Evolutionary conservation across 2,329 filamentous ascomycete genomes (phyloP), one percentile per base, ranked within the genome.

Genomic region (Neonectria neomacrospora): DNA sequence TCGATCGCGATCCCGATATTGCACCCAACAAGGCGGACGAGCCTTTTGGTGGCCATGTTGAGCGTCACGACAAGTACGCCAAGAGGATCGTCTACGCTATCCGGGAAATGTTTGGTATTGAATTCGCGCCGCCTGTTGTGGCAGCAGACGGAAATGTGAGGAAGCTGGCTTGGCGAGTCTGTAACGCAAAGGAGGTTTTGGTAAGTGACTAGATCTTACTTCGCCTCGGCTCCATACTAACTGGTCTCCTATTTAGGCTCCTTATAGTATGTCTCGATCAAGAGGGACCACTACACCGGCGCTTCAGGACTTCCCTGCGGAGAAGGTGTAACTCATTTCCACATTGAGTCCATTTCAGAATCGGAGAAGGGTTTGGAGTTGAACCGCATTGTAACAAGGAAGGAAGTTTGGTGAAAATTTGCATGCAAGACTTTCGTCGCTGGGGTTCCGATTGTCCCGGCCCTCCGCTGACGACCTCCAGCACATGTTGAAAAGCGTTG

Each of bases 61-160:
- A 97, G 74, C 84, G 94, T 23, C 92, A 97, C 69, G 88, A 90
- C 67, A 97, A 97, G 78, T 98, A 94, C 72, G 91, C 95, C 1
- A 92, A 90, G 78, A 84, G 96, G 44, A 91, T 98, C 11, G 94
- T 98, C 0, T 98, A 97, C 77, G 96, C 94, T 5, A 93, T 99
- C 28, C 91, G 92, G 67, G 92, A 97, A 76, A 97, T 97, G 94
- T 96, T 99, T 77, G 96, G 94, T 54, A 92, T 99, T 64, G 96
- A 99, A 77, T 94, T 99, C 75, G 93, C 96, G 2, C 91, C 94
- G 0, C 93, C 93, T 47, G 95, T 98, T 1, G 96, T 99, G 32
- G 89, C 92, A 55, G 94, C 94, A 0, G 96, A 99, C 80, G 93
- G 96, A 6, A 96, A 90, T 71, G 92, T 98, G 63, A 88, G 86